Evolutionary conservation across 768 basidiomycete species (phyloP).

Genomic region (Lentinula boryana): DNA sequence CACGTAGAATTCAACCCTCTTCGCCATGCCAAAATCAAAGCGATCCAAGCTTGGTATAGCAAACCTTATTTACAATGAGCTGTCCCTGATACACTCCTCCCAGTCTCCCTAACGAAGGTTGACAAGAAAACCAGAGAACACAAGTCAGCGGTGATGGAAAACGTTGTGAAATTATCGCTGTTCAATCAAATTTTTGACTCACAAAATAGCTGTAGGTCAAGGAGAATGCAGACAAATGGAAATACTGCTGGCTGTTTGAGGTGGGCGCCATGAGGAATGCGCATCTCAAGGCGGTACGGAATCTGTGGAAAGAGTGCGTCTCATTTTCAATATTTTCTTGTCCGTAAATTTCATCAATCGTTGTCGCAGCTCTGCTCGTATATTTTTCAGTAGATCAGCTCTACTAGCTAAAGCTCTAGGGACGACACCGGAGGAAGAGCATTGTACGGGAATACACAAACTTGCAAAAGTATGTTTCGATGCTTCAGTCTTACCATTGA

Average conservation of each 20-base stretch:
- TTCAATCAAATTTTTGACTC: conserved; percentile 1
- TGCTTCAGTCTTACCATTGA: neutral
- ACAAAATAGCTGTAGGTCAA: conserved; percentile 50
- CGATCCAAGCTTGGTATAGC: neutral
- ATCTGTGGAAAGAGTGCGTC: conserved; percentile 86
- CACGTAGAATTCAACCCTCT: neutral
- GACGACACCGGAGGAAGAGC: conserved; percentile 80
- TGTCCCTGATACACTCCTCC: neutral
- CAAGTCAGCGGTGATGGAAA: conserved; percentile 76
- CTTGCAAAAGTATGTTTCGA: conserved; percentile 60
- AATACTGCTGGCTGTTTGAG: conserved; percentile 92
- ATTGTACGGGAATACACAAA: conserved; percentile 68
- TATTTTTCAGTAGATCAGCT: conserved; percentile 81
- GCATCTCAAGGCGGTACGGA: conserved; percentile 89
- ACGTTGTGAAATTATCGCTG: conserved; percentile 41
- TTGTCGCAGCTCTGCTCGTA: conserved; percentile 59
- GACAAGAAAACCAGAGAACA: conserved; percentile 89
- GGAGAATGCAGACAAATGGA: conserved; percentile 81
- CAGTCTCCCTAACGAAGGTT: conserved; percentile 92
- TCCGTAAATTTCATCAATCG: conserved; percentile 1
- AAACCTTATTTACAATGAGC: too few relatives aligned
- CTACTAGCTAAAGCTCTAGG: conserved; percentile 98
- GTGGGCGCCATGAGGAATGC: conserved; percentile 95
- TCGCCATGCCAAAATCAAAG: conserved; percentile 1
- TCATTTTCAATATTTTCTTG: neutral